Evolutionary conservation across 2,329 filamentous ascomycete species (phyloP), one percentile per base, ranked within the genome.

Genomic region (Colletotrichum sp.): DNA sequence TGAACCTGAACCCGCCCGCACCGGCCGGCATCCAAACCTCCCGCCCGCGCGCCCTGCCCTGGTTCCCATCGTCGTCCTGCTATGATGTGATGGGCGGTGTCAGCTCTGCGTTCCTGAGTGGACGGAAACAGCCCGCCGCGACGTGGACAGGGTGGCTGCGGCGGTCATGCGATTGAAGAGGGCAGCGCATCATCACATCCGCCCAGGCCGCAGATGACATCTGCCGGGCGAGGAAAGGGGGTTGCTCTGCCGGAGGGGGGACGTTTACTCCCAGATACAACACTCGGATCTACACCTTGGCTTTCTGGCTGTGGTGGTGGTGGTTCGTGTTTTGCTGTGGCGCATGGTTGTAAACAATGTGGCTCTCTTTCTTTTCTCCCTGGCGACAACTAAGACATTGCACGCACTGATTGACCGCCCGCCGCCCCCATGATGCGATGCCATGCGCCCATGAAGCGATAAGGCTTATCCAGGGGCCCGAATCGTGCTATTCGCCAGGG

Each of bases 111-210:
- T 38, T n/a, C 43, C 56, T 59, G 43, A 68, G 38, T 73, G 73
- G 73, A 73, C 18, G 73, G 73, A 69, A 73, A 69, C 73, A 64
- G 69, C 56, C 71, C 43, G 43, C 43, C 43, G 64, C 73, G 69
- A 73, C 73, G 73, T 73, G 73, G 73, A 68, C 62, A 43, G 34
- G 56, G 69, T 73, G 69, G 69, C 73, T 75, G 73, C 69, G 36
- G 43, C 32, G 73, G 69, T 75, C 63, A 69, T 61, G 58, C 69
- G 63, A 75, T 59, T 32, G 30, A 68, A 66, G 62, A 38, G 69
- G 48, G 43, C 30, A 36, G 24, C 69, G 58, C 58, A 61, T 61
- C 55, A 58, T 58, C 58, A 52, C 43, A 61, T 62, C 73, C 34
- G 62, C 63, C 69, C 69, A 67, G 69, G 24, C 69, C 63, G 55